Evolutionary conservation across 2,329 filamentous ascomycete species (phyloP), one percentile per base, ranked within the genome.

Genomic region (Pseudogymnoascus sp.): DNA sequence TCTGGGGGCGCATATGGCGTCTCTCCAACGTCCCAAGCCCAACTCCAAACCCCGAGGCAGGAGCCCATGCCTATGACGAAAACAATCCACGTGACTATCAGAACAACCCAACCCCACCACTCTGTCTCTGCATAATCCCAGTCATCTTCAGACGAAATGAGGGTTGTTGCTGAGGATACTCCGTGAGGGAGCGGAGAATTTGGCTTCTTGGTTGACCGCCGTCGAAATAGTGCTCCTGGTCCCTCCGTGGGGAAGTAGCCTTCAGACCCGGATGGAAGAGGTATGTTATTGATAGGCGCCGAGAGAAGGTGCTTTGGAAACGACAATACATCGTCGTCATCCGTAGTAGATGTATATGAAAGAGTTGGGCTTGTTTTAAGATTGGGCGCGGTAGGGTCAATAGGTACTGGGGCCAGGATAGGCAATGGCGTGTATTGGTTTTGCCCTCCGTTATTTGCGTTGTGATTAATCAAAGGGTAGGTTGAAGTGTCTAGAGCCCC

Each of bases 1-100:
- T 97, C 92, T 3, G 92, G 92, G 57, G 92, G 92, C 59, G 92
- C 92, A 73, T 96, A 96, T 0, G 92, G 92, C 33, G 91, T 96
- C 72, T 92, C 91, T 48, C 92, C 92, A 1, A 97, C 92, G 75
- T 97, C 92, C 94, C 94, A 99, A 2, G 94, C 94, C 94, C 94
- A 99, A 73, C 86, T 94, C 94, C 94, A 99, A 19, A 97, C 84
- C 19, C 89, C 92, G 48, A 97, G 80, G 72, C 91, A 96, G 57
- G 89, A 95, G 59, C 94, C 94, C 89, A 99, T 97, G 30, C 94
- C 94, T 0, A 94, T 84, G 18, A 97, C 91, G 71, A 99, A 97
- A 23, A 96, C 91, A 45, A 95, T 76, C 94, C 95, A 99, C 0
- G 95, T 99, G 52, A 90, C 86, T 38, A 88, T 76, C 30, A 99